Evolutionary conservation across 306 rosid species (phyloP).

Genomic region (Begonia loranthoides): DNA sequence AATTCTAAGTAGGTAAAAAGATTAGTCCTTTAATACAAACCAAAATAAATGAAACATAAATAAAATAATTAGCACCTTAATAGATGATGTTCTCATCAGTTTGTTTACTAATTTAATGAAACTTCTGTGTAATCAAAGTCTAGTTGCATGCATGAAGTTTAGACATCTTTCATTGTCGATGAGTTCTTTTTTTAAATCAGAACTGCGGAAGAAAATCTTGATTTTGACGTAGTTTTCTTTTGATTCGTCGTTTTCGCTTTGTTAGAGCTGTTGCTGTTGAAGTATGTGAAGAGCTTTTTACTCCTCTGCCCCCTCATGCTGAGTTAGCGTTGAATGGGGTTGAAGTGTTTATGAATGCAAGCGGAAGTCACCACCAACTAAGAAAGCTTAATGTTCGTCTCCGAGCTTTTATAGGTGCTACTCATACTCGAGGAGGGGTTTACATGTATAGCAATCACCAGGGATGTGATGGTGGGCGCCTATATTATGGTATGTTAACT

Average conservation of each 20-base stretch:
- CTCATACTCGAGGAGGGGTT: constrained; percentile 84
- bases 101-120: no score
- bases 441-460: constrained; percentile 93
- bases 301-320: constrained; percentile 69
- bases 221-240: no score
- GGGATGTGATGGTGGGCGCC: constrained; percentile 96
- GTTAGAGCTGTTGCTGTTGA: constrained; percentile 85
- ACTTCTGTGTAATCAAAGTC: no score
- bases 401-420: constrained; percentile 78
- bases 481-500: constrained; percentile 59
- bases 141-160: no score
- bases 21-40: no score
- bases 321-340: constrained; percentile 96
- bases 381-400: constrained; percentile 94
- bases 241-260: constrained; percentile 1
- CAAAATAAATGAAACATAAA: no score
- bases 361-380: constrained; percentile 97
- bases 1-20: no score
- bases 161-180: no score
- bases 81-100: no score
- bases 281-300: constrained; percentile 86
- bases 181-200: no score
- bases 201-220: no score
- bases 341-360: constrained; percentile 94
- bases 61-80: no score